A percentile compares a stretch with the other conserved stretches of the same genome.
Conservation (phyloP, 768 basidiomycete genomes). For the Nidularia pulvinata region DNA sequence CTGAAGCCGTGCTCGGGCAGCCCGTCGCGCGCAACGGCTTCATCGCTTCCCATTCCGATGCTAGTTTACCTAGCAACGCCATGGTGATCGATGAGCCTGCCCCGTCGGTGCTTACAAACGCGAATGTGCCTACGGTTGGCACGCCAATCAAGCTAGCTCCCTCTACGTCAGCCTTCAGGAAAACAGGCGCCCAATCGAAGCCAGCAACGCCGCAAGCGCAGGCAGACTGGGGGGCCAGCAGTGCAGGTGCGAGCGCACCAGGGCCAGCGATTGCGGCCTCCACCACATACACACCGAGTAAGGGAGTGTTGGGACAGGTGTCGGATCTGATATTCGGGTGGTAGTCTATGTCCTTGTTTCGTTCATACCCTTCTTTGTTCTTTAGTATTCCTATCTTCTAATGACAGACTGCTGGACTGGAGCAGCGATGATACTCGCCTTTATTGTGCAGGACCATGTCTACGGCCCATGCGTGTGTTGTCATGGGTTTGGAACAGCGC, state of each 20-base stretch:
- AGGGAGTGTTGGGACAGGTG: conserved; percentile 70
- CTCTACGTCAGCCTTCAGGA: conserved; percentile 71
- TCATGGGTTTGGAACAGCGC: too few relatives aligned
- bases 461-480: too few relatives aligned
- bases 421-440: too few relatives aligned
- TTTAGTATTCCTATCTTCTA: background rate
- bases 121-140: conserved; percentile 47
- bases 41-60: conserved; percentile 10
- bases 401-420: too few relatives aligned
- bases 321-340: conserved; percentile 84
- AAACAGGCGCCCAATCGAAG: conserved; percentile 27
- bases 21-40: conserved; percentile 20
- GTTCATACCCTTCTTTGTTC: background rate
- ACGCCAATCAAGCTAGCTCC: conserved; percentile 77
- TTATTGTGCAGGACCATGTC: too few relatives aligned
- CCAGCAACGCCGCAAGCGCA: conserved; percentile 24
- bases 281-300: conserved; percentile 34
- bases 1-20: conserved; percentile 50
- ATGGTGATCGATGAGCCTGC: conserved; percentile 49
- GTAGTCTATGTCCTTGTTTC: conserved; percentile 37
- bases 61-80: conserved; percentile 24
- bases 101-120: conserved; percentile 13
- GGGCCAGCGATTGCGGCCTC: conserved; percentile 8
- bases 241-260: conserved; percentile 9
- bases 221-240: conserved; percentile 15